Base-by-base conservation (phyloP, 1,284 basidiomycete genomes). In the Trichosporon sp. region DNA sequence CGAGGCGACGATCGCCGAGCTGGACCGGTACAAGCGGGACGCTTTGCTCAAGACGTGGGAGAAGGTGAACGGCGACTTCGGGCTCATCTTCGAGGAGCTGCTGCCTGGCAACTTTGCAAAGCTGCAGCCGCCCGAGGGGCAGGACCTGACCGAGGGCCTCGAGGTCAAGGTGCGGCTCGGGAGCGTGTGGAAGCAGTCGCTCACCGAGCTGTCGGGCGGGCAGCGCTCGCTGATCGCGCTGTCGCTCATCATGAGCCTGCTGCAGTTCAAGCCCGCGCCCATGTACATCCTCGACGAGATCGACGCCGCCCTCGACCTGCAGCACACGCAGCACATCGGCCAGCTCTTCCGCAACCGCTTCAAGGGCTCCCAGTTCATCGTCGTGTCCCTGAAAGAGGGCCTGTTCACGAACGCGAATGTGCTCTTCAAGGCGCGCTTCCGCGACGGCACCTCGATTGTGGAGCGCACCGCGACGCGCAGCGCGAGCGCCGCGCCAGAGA, bases 261-360 rank as follows among this genome's bases (percentile, higher is more conserved):
- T 99, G 38, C 95, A 98, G 83, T 98, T 98, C 88, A 98, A 98
- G 81, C 95, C 96, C 1, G 95, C 96, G n/a, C 97, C 95, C 0
- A 96, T 99, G 93, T 98, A 99, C 83, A 98, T 99, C 78, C 88
- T 99, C 25, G 97, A 99, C 84, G 97, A 99, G 84, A 97, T 99
- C 76, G 95, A 98, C 83, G 94, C 95, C 0, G 95, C 95, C 5
- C 88, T 98, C 58, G 96, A 99, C 84, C 85, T 98, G 25, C 95
- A 93, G 62, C 95, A 98, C 78, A 98, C 96, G 8, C 91, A 97
- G 78, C 93, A 98, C 83, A 98, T 99, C 72, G 96, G 96, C 27
- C 93, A 95, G 76, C 88, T 98, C 18, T 98, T 98, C 88, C 88
- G 92, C 63, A 96, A 91, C 62, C 89, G 97, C n/a, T 99, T 99